phyloP scores from a whole-genome alignment of 176 grass and related monocot species.

The Aegilops speltoides region DNA sequence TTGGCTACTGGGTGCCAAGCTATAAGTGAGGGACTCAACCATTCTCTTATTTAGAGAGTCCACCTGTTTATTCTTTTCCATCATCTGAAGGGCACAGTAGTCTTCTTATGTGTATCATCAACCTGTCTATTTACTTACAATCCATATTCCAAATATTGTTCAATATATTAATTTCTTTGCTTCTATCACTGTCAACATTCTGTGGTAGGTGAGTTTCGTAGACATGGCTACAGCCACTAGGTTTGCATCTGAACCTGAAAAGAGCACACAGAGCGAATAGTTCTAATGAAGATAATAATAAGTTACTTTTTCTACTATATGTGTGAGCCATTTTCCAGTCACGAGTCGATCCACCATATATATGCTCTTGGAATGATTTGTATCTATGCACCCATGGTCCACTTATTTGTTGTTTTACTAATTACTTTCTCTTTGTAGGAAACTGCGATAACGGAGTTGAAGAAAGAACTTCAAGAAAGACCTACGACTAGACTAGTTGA shows the following conservation, averaged over 20 bases:
- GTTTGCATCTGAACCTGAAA: not conserved
- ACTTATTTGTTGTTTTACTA: not conserved
- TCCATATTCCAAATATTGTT: not conserved
- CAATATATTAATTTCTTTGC: not conserved
- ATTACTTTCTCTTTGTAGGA: slow-evolving; percentile 60
- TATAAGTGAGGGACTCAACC: not conserved
- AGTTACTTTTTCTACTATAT: not conserved
- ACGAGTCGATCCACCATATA: not conserved
- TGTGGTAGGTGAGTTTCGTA: slow-evolving; percentile 3
- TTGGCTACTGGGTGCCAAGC: not conserved
- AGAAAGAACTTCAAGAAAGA: slow-evolving; percentile 94
- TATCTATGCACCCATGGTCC: slow-evolving; percentile 16
- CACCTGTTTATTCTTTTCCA: not conserved
- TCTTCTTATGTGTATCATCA: slow-evolving; percentile 12
- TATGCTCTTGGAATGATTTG: slow-evolving; percentile 29
- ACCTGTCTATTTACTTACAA: slow-evolving; percentile 7
- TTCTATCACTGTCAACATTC: not conserved
- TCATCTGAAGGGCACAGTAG: not conserved
- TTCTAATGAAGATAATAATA: slow-evolving; percentile 16
- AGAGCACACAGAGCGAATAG: not conserved
- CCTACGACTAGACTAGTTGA: slow-evolving; percentile 88
- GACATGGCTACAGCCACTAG: slow-evolving; percentile 9
- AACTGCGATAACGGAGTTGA: slow-evolving; percentile 67
- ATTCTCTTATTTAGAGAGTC: not conserved
- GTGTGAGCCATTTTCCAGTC: not conserved